Percentiles rank a stretch among this genome's conserved stretches.
phyloP scores from a whole-genome alignment of 169 alveolate genomes.

The Cryptosporidium ubiquitum region DNA sequence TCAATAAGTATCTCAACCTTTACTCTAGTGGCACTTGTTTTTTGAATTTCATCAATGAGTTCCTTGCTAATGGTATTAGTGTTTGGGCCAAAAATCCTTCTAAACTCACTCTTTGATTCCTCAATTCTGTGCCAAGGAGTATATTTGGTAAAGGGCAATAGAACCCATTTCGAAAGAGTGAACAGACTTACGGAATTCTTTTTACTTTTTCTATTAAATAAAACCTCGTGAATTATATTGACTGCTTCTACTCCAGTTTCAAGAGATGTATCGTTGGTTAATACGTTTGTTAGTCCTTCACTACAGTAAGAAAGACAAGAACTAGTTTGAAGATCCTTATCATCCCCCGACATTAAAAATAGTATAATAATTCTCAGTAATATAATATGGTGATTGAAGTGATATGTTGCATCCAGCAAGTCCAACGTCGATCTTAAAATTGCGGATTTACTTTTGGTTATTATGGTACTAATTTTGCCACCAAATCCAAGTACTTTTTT shows the following conservation, averaged over 20 bases:
- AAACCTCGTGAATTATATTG: slow-evolving; percentile 29
- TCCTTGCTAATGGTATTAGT: slow-evolving; percentile 13
- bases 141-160: slow-evolving; percentile 45
- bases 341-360: slow-evolving; percentile 48
- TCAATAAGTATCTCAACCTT: slow-evolving; percentile 42
- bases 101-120: slow-evolving; percentile 46
- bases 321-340: background rate
- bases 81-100: slow-evolving; percentile 44
- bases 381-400: slow-evolving; percentile 58
- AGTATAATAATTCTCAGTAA: slow-evolving; percentile 33
- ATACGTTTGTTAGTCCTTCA: slow-evolving; percentile 45
- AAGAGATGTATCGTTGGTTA: slow-evolving; percentile 25
- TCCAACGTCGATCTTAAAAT: slow-evolving; percentile 26
- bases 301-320: slow-evolving; percentile 34
- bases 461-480: background rate
- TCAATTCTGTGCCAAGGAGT: slow-evolving; percentile 74
- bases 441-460: slow-evolving; percentile 6
- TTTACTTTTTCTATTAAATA: slow-evolving; percentile 17
- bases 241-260: slow-evolving; percentile 65
- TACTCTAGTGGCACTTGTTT: slow-evolving; percentile 53
- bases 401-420: slow-evolving; percentile 40
- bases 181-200: background rate
- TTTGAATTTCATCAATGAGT: slow-evolving; percentile 45
- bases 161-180: slow-evolving; percentile 32
- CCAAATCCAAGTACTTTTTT: slow-evolving; percentile 9